Base-by-base conservation (phyloP, 2,329 filamentous ascomycete species). In the Lasiodiplodia theobromae region DNA sequence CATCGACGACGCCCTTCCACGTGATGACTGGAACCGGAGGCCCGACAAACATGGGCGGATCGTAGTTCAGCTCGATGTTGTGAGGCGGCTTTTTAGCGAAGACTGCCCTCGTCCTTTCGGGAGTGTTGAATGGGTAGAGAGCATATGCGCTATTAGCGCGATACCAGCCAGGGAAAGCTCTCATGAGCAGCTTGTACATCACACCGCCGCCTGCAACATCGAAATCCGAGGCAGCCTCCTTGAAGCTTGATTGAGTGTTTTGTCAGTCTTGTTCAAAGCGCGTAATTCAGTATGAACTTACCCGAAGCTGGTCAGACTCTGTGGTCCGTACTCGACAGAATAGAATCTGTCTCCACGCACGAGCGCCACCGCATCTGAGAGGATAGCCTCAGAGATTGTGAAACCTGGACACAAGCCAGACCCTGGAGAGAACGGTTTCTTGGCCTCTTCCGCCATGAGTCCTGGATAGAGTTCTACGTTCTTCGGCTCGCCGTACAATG, bases 391-490 rank as follows among this genome's bases (percentile, higher is more conserved):
- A 1, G 58, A 63, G 18, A 92, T 90, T 56, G 91, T 93, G 74
- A 90, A 92, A 0, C 80, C 79, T 16, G 82, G 82, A 60, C 82
- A 83, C 31, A 84, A 78, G 71, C 82, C 82, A 71, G 78, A 81
- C 4, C 82, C 82, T 6, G 82, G 71, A 10, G 86, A 68, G 74
- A 86, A 83, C 0, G 85, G 72, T 4, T 83, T 82, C 72, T 89
- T 89, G 16, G 86, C 81, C 66, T 84, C 82, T 74, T 89, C 87
- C 10, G 85, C 81, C 72, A 88, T 82, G 7, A 88, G 73, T 14
- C 87, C 87, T 2, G 87, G 87, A 71, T 88, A 88, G 7, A 89
- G 77, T 73, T 89, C 87, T 14, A 89, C 74, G 37, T 86, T 86
- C 68, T 81, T 77, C 31, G 78, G 77, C 84, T 87, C 75, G 80